Evolutionary conservation across 176 grass and related monocot genomes (phyloP).

Genomic region (Urochloa ruziziensis): DNA sequence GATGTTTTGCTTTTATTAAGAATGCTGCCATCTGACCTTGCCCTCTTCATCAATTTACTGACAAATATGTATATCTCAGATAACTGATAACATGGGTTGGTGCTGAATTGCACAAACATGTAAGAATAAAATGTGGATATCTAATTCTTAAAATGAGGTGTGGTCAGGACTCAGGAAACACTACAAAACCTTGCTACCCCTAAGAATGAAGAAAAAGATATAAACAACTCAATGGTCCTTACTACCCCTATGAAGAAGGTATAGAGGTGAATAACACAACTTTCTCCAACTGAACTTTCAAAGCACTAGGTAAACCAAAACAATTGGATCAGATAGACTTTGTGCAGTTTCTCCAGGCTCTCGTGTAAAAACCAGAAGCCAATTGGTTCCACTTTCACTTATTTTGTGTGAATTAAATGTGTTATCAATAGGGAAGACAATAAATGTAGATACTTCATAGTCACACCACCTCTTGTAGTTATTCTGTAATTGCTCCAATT

Average conservation of each 20-base stretch:
- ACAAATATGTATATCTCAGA: conserved; percentile 38
- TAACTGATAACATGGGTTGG: conserved; percentile 22
- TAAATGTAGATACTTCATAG: conserved; percentile 12
- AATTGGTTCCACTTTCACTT: not conserved
- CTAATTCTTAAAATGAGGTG: conserved; percentile 12
- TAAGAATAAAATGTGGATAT: conserved; percentile 18
- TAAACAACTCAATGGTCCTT: not conserved
- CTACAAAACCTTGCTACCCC: not conserved
- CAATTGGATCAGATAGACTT: not conserved
- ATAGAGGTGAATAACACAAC: not conserved
- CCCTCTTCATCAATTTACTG: conserved; percentile 82
- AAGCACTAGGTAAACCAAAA: conserved; percentile 8
- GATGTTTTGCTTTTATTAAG: conserved; percentile 44
- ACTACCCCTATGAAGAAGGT: not conserved
- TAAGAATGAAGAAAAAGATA: not conserved
- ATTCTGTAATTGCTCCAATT: not conserved
- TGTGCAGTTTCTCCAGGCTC: conserved; percentile 18
- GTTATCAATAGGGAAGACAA: conserved; percentile 1
- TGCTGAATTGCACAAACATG: conserved; percentile 19
- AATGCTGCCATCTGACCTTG: conserved; percentile 87
- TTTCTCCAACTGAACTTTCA: conserved; percentile 15
- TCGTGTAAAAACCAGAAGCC: not conserved
- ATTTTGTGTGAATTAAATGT: not conserved
- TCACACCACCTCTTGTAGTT: not conserved
- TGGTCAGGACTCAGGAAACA: conserved; percentile 3